Evolutionary conservation across 1,284 basidiomycete genomes (phyloP).

Genomic region (Garcileccinum viscosum): DNA sequence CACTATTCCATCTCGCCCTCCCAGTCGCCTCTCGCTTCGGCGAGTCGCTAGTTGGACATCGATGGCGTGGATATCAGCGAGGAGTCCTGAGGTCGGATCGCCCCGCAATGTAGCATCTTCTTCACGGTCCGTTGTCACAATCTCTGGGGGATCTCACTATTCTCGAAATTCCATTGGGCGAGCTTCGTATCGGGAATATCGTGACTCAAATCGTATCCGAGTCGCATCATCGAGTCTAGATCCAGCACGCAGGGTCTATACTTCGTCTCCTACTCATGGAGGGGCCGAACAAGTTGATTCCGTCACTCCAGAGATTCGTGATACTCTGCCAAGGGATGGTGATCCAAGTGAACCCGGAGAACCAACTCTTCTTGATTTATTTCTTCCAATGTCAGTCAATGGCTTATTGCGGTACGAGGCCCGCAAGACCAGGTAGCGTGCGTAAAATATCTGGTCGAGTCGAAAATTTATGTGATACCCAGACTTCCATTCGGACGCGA

Average conservation of each 20-base stretch:
- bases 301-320: too few relatives aligned
- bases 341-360: constrained; percentile 20
- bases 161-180: constrained; percentile 30
- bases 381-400: constrained; percentile 24
- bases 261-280: neutral
- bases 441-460: neutral
- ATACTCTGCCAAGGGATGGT: constrained; percentile 17
- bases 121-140: neutral
- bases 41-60: neutral
- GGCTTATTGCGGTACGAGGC: constrained; percentile 24
- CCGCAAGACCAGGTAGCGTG: constrained; percentile 20
- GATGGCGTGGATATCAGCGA: neutral
- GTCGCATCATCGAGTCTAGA: too few relatives aligned
- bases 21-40: neutral
- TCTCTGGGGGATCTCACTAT: constrained; percentile 20
- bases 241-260: too few relatives aligned
- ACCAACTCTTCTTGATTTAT: neutral
- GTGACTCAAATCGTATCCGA: too few relatives aligned
- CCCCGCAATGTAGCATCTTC: neutral
- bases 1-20: neutral
- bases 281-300: neutral
- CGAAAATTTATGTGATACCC: constrained; percentile 5
- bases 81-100: neutral
- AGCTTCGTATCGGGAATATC: constrained; percentile 32
- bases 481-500: constrained; percentile 12